These are phyloP conservation scores for Poronia punctata DNA, from an alignment of 495 filamentous ascomycete species.

Conservation along the genomic window DNA sequence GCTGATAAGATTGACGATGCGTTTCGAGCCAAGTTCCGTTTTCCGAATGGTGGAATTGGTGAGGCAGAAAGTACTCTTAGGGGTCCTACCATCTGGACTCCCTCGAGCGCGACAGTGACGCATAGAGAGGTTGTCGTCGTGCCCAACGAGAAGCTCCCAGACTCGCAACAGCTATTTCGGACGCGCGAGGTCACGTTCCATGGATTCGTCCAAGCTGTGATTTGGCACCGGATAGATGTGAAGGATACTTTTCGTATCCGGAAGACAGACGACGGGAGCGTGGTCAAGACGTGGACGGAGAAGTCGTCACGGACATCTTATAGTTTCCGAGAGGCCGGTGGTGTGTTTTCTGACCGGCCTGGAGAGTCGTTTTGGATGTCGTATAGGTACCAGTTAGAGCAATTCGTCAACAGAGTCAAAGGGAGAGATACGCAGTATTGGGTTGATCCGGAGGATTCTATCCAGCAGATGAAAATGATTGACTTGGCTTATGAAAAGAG, in stretches of 20 bases:
- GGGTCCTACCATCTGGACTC: constrained; percentile 6
- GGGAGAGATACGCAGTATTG: constrained; percentile 36
- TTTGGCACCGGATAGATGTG: constrained; percentile 48
- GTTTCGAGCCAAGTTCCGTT: constrained; percentile 31
- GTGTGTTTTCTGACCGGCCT: constrained; percentile 8
- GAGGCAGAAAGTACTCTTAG: constrained; percentile 23
- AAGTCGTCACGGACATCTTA: constrained; percentile 36
- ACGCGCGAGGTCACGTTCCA: constrained; percentile 33
- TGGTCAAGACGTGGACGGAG: constrained; percentile 35
- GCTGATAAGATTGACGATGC: constrained; percentile 29
- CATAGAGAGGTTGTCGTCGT: constrained; percentile 21
- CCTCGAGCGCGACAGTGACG: constrained; percentile 12
- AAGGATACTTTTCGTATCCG: constrained; percentile 31
- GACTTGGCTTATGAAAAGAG: constrained; percentile 42
- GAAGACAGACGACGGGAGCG: constrained; percentile 14
- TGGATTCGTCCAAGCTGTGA: constrained; percentile 28
- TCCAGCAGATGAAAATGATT: constrained; percentile 43
- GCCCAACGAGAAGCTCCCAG: constrained; percentile 15
- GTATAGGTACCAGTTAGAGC: constrained; percentile 44
- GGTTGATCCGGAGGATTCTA: constrained; percentile 41
- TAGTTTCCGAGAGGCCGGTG: constrained; percentile 24
- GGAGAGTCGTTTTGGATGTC: constrained; percentile 39
- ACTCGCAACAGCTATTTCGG: constrained; percentile 22
- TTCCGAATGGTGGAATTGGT: constrained; percentile 32
- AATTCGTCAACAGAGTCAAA: constrained; percentile 47